phyloP scores from a whole-genome alignment of 2,329 filamentous ascomycete species.

The Colletotrichum lentis region DNA sequence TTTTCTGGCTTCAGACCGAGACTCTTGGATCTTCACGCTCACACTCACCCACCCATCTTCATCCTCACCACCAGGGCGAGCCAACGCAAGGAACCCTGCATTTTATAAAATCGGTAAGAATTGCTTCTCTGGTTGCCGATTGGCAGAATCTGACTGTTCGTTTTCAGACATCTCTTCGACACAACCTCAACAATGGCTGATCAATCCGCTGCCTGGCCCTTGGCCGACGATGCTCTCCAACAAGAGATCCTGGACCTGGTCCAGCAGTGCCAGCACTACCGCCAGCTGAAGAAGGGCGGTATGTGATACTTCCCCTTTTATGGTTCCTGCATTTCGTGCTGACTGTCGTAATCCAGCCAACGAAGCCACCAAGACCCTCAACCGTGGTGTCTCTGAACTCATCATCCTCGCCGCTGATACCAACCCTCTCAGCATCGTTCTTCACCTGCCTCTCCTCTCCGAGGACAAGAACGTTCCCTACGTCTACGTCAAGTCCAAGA shows the following conservation, averaged over 20 bases:
- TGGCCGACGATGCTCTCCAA: slow-evolving; percentile 76
- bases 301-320: slow-evolving; percentile 58
- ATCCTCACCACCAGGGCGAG: slow-evolving; percentile 58
- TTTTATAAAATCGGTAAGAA: slow-evolving; percentile 23
- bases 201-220: slow-evolving; percentile 65
- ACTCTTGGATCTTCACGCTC: slow-evolving; percentile 21
- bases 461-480: slow-evolving; percentile 81
- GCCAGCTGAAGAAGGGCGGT: slow-evolving; percentile 88
- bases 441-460: slow-evolving; percentile 87
- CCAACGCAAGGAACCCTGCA: slow-evolving; percentile 69
- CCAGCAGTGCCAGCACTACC: slow-evolving; percentile 73
- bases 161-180: slow-evolving; percentile 18
- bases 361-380: slow-evolving; percentile 81
- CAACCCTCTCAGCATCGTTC: slow-evolving; percentile 83
- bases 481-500: slow-evolving; percentile 71
- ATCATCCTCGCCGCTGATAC: slow-evolving; percentile 91
- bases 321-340: slow-evolving; percentile 46
- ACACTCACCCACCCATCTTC: slow-evolving; percentile 17
- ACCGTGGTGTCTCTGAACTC: slow-evolving; percentile 89
- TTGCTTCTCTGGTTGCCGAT: neutral
- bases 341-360: slow-evolving; percentile 20
- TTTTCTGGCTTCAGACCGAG: slow-evolving; percentile 31
- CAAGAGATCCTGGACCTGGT: slow-evolving; percentile 85
- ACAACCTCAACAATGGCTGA: slow-evolving; percentile 36
- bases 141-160: slow-evolving; percentile 3